Percentiles rank a stretch among this genome's conserved stretches.
Evolutionary conservation across 257 asterid species (phyloP).

Genomic region (Solanum gandarillasii): DNA sequence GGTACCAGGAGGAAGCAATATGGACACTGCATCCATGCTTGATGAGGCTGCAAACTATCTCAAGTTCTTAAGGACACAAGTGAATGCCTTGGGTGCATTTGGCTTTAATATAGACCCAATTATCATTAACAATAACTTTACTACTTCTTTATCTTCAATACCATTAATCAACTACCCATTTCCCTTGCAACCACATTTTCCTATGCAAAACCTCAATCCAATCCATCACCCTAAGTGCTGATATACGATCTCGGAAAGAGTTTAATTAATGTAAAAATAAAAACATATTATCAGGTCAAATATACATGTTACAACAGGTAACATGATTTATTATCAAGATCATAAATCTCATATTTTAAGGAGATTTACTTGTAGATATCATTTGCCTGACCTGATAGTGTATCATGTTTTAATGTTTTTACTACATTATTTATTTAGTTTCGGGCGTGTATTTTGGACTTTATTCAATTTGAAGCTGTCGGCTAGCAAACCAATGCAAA

Average conservation of each 20-base stretch:
- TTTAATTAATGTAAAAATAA: neutral
- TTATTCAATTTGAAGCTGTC: neutral
- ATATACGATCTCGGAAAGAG: neutral
- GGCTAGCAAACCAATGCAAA: neutral
- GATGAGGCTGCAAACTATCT: conserved; percentile 96
- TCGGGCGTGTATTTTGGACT: neutral
- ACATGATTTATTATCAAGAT: neutral
- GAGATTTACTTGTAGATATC: neutral
- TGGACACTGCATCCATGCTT: conserved; percentile 99
- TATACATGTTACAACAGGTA: neutral
- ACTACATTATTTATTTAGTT: neutral
- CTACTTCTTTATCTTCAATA: neutral
- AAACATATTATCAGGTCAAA: neutral
- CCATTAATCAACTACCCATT: conserved; percentile 24
- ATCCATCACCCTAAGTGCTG: conserved; percentile 18
- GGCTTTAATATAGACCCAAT: conserved; percentile 37
- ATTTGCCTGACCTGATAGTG: neutral
- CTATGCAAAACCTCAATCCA: conserved; percentile 26
- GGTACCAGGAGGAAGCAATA: conserved; percentile 90
- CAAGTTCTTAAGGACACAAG: conserved; percentile 69
- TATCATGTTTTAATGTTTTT: neutral
- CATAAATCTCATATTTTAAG: neutral
- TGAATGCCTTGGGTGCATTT: conserved; percentile 55
- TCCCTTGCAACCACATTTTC: conserved; percentile 41
- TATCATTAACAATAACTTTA: neutral